Conservation (phyloP, 208 protist genomes). For the Leishmania tropica region DNA sequence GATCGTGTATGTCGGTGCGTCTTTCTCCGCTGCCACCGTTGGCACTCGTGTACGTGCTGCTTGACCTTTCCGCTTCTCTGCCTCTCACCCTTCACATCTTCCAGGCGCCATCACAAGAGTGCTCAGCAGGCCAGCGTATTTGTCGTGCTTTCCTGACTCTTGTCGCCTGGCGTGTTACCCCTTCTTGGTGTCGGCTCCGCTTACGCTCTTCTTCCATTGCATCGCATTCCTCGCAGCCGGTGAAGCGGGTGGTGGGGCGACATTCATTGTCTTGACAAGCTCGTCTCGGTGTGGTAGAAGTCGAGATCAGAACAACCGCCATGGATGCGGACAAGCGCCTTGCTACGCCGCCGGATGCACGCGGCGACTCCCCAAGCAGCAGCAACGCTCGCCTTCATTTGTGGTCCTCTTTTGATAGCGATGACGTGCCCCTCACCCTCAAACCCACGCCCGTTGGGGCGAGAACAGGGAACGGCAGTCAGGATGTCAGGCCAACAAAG, state of each 20-base stretch:
- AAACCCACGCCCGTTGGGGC: not conserved
- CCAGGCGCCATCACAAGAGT: not conserved
- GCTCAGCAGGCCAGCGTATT: not conserved
- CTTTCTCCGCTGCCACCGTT: not conserved
- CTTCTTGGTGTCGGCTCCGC: not conserved
- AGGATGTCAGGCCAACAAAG: not conserved
- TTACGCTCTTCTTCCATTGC: not conserved
- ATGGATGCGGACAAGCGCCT: not conserved
- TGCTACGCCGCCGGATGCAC: not conserved
- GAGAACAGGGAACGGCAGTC: not conserved
- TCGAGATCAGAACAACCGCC: not conserved
- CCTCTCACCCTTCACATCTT: not conserved
- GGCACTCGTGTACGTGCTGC: not conserved
- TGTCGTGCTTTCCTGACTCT: not conserved
- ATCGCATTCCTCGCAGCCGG: not conserved
- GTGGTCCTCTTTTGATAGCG: not conserved
- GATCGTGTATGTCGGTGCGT: not conserved
- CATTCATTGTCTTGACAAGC: not conserved
- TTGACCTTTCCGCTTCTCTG: not conserved
- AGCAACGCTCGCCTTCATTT: not conserved
- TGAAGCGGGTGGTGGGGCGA: not conserved
- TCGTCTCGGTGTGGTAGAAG: not conserved
- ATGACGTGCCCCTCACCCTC: too few species aligned
- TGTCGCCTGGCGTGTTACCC: not conserved
- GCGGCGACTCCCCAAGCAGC: not conserved